Conservation (phyloP, 495 filamentous ascomycete genomes). For the Filosporella fistucella region DNA sequence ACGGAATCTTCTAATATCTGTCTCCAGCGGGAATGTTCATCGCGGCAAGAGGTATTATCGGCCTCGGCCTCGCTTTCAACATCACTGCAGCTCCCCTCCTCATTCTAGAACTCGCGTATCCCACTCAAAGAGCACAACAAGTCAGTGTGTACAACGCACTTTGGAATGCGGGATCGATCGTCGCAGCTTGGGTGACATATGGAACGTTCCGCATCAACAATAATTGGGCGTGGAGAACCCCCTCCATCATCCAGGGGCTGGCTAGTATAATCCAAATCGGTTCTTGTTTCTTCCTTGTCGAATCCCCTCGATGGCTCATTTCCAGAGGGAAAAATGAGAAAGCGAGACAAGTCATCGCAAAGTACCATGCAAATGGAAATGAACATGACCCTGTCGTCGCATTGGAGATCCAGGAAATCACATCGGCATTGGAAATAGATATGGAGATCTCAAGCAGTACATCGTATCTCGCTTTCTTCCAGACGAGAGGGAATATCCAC, state of each 20-base stretch:
- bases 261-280: conserved; percentile 3
- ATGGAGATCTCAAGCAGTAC: background rate
- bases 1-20: conserved; percentile 4
- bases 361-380: conserved; percentile 30
- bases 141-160: conserved; percentile 20
- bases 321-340: conserved; percentile 41
- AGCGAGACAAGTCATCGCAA: conserved; percentile 32
- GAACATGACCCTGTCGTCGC: conserved; percentile 27
- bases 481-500: background rate
- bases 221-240: conserved; percentile 15
- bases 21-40: conserved; percentile 29
- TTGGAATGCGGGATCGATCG: conserved; percentile 15
- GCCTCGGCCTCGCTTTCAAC: conserved; percentile 17
- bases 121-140: conserved; percentile 23
- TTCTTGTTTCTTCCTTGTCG: conserved; percentile 2
- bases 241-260: conserved; percentile 16
- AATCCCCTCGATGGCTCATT: conserved; percentile 34
- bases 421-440: conserved; percentile 5
- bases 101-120: conserved; percentile 27
- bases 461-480: background rate
- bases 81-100: conserved; percentile 22
- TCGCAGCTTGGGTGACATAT: conserved; percentile 14
- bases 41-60: conserved; percentile 8
- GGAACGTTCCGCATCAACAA: conserved; percentile 10
- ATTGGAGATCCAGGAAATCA: conserved; percentile 27